phyloP scores from a whole-genome alignment of 2,329 filamentous ascomycete species.

The Hymenoscyphus linearis region DNA sequence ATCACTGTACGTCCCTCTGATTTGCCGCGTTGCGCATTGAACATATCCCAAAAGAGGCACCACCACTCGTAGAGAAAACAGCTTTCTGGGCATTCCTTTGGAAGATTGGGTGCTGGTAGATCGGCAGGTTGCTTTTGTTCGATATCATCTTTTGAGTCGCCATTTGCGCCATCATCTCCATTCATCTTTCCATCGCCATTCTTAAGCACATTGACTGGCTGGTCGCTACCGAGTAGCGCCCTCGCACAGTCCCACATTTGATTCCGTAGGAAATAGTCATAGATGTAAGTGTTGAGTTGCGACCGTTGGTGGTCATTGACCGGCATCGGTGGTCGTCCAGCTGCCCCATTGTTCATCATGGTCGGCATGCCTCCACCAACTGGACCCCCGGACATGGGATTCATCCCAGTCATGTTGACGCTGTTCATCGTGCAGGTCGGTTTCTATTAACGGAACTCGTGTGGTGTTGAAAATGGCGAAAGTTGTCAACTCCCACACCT shows the following conservation, averaged over 20 bases:
- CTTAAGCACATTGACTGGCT: slow-evolving; percentile 61
- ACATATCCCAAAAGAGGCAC: slow-evolving; percentile 95
- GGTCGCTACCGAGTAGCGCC: slow-evolving; percentile 60
- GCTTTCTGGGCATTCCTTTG: slow-evolving; percentile 58
- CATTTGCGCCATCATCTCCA: slow-evolving; percentile 72
- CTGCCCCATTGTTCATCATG: slow-evolving; percentile 59
- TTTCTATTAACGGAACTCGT: neutral
- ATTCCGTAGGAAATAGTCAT: slow-evolving; percentile 85
- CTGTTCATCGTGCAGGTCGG: slow-evolving; percentile 30
- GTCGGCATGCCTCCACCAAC: slow-evolving; percentile 53
- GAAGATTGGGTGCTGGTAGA: slow-evolving; percentile 68
- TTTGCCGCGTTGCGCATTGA: slow-evolving; percentile 72
- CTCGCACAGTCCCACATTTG: slow-evolving; percentile 80
- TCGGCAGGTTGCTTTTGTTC: slow-evolving; percentile 72
- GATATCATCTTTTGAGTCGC: slow-evolving; percentile 74
- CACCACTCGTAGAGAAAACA: slow-evolving; percentile 98
- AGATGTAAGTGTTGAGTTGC: slow-evolving; percentile 79
- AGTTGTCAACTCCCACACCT: slow-evolving; percentile 27
- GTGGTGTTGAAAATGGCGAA: slow-evolving; percentile 4
- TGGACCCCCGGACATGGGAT: slow-evolving; percentile 55
- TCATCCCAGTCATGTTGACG: slow-evolving; percentile 58
- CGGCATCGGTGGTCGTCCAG: slow-evolving; percentile 31
- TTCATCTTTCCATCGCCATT: slow-evolving; percentile 68
- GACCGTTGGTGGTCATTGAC: slow-evolving; percentile 40
- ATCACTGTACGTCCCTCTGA: slow-evolving; percentile 56